Percentiles rank a stretch among this genome's conserved stretches.
phyloP scores from a whole-genome alignment of 139 green algal species.

The Chlorella sp. region DNA sequence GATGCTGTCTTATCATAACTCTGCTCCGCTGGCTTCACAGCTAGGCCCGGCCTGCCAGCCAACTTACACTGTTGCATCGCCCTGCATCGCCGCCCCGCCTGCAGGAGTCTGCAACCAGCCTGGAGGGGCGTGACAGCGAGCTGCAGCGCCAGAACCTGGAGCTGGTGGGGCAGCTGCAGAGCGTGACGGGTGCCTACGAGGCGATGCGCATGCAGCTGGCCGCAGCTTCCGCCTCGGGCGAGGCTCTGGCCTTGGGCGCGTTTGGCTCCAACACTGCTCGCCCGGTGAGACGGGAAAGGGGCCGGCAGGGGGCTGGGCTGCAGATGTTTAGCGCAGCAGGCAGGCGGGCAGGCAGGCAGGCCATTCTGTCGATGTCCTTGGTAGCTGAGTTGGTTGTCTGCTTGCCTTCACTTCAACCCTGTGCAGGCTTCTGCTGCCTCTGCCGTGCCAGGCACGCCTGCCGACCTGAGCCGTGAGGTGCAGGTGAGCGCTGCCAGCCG shows the following conservation, averaged over 20 bases:
- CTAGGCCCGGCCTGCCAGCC: not conserved
- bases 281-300: not conserved
- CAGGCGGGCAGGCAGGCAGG: not conserved
- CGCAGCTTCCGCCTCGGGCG: not conserved
- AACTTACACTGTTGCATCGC: not conserved
- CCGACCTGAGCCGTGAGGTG: slow-evolving; percentile 23
- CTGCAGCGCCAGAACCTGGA: slow-evolving; percentile 33
- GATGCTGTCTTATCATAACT: not conserved
- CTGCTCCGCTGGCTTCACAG: not conserved
- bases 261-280: not conserved
- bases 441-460: slow-evolving; percentile 15
- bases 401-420: too few species aligned
- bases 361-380: not conserved
- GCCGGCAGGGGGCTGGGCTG: not conserved
- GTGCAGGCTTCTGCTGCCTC: slow-evolving; percentile 17
- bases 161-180: slow-evolving; percentile 29
- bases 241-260: not conserved
- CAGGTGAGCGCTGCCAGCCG: not conserved
- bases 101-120: not conserved
- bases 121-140: not conserved
- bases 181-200: slow-evolving; percentile 2
- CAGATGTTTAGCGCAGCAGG: not conserved
- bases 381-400: not conserved
- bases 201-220: slow-evolving; percentile 24
- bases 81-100: not conserved